Base-by-base conservation (phyloP, 768 basidiomycete species). In the Boletus tomentosulus region DNA sequence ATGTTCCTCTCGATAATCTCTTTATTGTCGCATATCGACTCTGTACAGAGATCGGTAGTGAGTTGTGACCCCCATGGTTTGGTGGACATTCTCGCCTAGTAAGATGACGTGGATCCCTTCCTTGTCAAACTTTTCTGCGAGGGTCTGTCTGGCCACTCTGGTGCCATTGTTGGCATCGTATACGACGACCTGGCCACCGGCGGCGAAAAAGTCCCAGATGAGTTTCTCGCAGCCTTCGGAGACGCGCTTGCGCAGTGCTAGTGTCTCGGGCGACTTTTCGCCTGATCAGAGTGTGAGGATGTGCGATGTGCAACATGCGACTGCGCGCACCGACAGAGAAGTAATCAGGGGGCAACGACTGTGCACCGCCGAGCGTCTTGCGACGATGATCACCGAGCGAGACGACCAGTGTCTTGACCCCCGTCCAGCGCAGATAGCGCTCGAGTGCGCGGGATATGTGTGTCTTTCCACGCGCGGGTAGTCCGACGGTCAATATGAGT, bases 81-180 rank as follows among this genome's bases (percentile, higher is more conserved):
- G 57, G 41, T 31, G 50, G 33, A 51, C 34, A n/a, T 22, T 37
- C 76, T 62, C 72, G 91, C 96, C 96, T 25, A 99, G 80, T 71
- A 98, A 78, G 62, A 98, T 82, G 56, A 99, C 92, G 76, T 98
- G 96, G 48, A 98, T 87, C 1, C 90, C 93, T 22, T 72, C 79
- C 64, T 82, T 81, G 68, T 90, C 87, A 64, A 96, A 98, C 72
- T 84, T 94, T 72, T 94, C 85, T 1, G 86, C 85, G 46, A 97
- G 69, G 22, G 75, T 74, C 57, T 87, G 83, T 51, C 97, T 75
- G 30, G 78, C 79, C 45, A 77, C 79, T 22, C 78, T 76, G 7
- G 83, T 84, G 1, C 93, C 93, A 62, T 98, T 98, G 66, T 99
- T 99, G 28, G 97, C 97, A 67, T 99, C 97, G 74, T 98, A 98